Evolutionary conservation across 352 stramenopile genomes (phyloP).

Genomic region (Phytophthora quininea): DNA sequence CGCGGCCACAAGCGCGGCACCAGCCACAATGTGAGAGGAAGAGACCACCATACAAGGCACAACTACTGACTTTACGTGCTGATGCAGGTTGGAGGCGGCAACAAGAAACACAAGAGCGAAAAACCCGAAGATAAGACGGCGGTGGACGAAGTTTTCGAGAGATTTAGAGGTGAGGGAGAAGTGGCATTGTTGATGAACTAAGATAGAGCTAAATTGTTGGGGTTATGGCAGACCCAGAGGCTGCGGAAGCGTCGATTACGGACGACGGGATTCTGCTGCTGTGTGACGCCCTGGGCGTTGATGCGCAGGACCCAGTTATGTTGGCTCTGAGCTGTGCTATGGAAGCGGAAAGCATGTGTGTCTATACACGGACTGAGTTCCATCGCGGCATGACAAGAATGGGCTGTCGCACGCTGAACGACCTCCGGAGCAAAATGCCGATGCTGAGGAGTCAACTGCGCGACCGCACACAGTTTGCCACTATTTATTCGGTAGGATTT

Average conservation of each 20-base stretch:
- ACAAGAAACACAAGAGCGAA: constrained; percentile 66
- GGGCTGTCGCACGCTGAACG: constrained; percentile 59
- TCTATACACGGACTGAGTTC: constrained; percentile 82
- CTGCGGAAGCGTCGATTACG: constrained; percentile 70
- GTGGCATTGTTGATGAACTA: too few species aligned
- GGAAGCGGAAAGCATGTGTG: constrained; percentile 77
- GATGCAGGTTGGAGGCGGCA: constrained; percentile 24
- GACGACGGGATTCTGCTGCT: constrained; percentile 82
- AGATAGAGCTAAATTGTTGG: neutral
- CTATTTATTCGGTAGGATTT: constrained; percentile 81
- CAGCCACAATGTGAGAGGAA: constrained; percentile 30
- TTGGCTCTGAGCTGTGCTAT: constrained; percentile 83
- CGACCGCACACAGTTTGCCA: constrained; percentile 51
- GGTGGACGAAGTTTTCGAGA: constrained; percentile 65
- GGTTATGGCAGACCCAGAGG: constrained; percentile 43
- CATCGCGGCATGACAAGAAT: constrained; percentile 72
- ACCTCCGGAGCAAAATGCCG: constrained; percentile 59
- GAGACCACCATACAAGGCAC: neutral
- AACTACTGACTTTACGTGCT: neutral
- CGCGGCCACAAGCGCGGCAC: constrained; percentile 34
- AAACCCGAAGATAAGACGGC: constrained; percentile 36
- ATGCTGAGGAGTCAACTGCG: constrained; percentile 56
- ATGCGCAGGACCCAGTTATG: constrained; percentile 82
- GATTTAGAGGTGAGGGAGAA: constrained; percentile 54
- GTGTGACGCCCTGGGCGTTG: constrained; percentile 73